Percentiles rank a stretch among this genome's conserved stretches.
Conservation (phyloP, 805 yeast genomes). For the Kazachstania psychrophila region DNA sequence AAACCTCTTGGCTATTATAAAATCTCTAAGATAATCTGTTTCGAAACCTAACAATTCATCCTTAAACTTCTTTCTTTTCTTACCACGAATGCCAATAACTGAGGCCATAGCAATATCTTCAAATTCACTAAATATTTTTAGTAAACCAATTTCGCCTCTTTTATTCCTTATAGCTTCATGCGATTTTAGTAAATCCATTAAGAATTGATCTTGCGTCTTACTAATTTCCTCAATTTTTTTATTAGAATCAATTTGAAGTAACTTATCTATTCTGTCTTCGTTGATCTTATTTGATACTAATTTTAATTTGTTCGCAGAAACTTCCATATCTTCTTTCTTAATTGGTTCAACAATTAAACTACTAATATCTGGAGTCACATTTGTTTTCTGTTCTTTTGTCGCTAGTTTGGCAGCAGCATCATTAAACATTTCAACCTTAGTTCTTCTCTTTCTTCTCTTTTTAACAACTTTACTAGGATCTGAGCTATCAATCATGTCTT, state of each 20-base stretch:
- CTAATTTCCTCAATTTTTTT: slow-evolving; percentile 5
- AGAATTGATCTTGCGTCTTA: slow-evolving; percentile 19
- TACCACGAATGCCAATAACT: slow-evolving; percentile 30
- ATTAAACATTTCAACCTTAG: slow-evolving; percentile 1
- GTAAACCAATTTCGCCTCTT: slow-evolving; percentile 26
- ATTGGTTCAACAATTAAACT: neutral
- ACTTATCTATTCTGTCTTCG: slow-evolving; percentile 8
- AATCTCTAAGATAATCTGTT: slow-evolving; percentile 23
- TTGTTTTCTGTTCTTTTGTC: neutral
- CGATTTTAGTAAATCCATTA: slow-evolving; percentile 15
- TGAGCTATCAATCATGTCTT: neutral
- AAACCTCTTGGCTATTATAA: slow-evolving; percentile 19
- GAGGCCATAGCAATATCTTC: slow-evolving; percentile 31
- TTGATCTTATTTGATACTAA: neutral
- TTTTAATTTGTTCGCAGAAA: neutral
- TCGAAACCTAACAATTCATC: slow-evolving; percentile 29
- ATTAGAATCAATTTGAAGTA: slow-evolving; percentile 11
- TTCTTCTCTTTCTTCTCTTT: slow-evolving; percentile 3
- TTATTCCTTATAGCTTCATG: slow-evolving; percentile 16
- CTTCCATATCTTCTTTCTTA: neutral
- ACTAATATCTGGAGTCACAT: neutral
- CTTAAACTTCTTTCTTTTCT: slow-evolving; percentile 27
- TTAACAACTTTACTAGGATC: neutral
- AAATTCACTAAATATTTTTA: slow-evolving; percentile 27
- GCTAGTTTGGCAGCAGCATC: neutral